Base-by-base conservation (phyloP, 306 rosid genomes). In the Vigna radiata region DNA sequence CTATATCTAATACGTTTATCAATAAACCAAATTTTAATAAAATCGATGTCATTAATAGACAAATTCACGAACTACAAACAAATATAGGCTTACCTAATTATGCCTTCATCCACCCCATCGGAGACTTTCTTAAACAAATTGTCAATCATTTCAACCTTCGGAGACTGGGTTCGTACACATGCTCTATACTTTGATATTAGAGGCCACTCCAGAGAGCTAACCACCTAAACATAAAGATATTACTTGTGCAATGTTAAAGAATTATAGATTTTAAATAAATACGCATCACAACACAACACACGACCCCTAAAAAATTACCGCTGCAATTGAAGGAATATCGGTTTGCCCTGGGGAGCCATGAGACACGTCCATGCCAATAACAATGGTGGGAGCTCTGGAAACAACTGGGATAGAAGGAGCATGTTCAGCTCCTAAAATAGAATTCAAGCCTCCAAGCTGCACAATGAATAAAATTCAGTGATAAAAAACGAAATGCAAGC, bases 321-420 rank as follows among this genome's bases (percentile, higher is more conserved):
- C 97, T 10, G 99, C 97, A 36, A 92, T 95, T 5, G 97, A 95
- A 2, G 98, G 98, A n/a, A 90, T 58, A 18, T 92, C 97, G 4
- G 93, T 68, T 77, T 90, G 97, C 53, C 99, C 99, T 0, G 97
- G 97, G 0, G 99, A 92, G 11, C 97, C 99, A 79, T 95, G 99
- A 0, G 97, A 95, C 1, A 95, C 99, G 56, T 95, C 99, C 99
- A 95, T 95, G 13, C 97, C 99, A 64, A 96, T 81, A 60, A 96
- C 91, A 53, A 96, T 73, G 2, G 99, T 92, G 8, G 99, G 99
- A 17, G 41, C 80, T 80, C 82, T 91, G 18, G 97, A 96, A 18
- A 96, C 89, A 75, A 89, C 7, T 5, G 99, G 98, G 27, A 96
- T 91, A 16, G 93, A 85, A 37, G 92, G 91, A 36, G 83, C 7